A percentile compares a stretch with the other conserved stretches of the same genome.
Conservation (phyloP, 768 basidiomycete genomes). For the Chiua virens region DNA sequence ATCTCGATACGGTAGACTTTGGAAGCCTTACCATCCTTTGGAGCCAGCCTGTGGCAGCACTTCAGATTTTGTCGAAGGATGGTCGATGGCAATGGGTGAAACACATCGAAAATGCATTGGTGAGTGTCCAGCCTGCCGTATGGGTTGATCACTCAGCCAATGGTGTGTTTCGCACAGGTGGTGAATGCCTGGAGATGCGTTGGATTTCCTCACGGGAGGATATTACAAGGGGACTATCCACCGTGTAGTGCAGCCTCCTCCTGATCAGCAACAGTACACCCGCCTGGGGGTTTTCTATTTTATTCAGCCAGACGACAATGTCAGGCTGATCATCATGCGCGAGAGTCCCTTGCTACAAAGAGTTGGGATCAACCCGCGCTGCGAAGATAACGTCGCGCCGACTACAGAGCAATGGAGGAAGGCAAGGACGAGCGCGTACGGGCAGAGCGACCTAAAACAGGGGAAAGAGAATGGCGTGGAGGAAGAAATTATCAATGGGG, state of each 20-base stretch:
- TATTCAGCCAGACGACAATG: slow-evolving; percentile 48
- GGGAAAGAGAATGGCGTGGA: slow-evolving; percentile 46
- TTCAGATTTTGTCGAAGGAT: slow-evolving; percentile 55
- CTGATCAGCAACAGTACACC: slow-evolving; percentile 47
- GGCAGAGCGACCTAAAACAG: slow-evolving; percentile 43
- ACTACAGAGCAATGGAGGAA: slow-evolving; percentile 55
- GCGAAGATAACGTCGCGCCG: slow-evolving; percentile 42
- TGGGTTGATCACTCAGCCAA: not conserved
- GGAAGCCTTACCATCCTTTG: slow-evolving; percentile 58
- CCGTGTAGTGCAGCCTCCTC: slow-evolving; percentile 58
- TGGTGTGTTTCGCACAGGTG: slow-evolving; percentile 36
- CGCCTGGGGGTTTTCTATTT: slow-evolving; percentile 65
- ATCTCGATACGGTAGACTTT: slow-evolving; percentile 37
- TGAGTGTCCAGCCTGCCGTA: slow-evolving; percentile 19
- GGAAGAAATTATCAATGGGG: slow-evolving; percentile 54
- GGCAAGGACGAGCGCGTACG: slow-evolving; percentile 52
- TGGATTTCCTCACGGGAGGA: slow-evolving; percentile 62
- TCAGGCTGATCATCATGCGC: slow-evolving; percentile 43
- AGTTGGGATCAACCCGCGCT: slow-evolving; percentile 39
- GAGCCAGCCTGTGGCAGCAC: slow-evolving; percentile 58
- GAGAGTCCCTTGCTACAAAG: slow-evolving; percentile 51
- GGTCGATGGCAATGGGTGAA: slow-evolving; percentile 58
- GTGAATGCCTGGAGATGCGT: slow-evolving; percentile 59
- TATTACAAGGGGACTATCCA: slow-evolving; percentile 62
- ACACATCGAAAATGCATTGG: slow-evolving; percentile 58